phyloP scores from a whole-genome alignment of 108 stramenopile genomes.

The Craspedostauros australis region DNA sequence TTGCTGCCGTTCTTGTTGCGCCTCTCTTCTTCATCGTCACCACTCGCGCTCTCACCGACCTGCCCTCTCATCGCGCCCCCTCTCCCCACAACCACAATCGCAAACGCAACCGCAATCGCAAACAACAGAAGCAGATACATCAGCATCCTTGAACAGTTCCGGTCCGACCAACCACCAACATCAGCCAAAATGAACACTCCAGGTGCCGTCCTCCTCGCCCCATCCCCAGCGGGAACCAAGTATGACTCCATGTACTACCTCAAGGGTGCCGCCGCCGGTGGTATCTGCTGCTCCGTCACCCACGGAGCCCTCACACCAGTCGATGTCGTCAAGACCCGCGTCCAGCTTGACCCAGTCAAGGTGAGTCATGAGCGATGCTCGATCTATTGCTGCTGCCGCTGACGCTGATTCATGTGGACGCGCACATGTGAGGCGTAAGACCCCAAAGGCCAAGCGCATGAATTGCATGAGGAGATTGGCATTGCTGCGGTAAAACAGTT shows the following conservation, averaged over 20 bases:
- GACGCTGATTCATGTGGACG: neutral
- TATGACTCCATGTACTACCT: constrained; percentile 81
- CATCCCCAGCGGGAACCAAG: constrained; percentile 48
- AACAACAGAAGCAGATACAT: neutral
- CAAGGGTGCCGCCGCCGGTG: constrained; percentile 88
- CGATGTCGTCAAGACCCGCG: constrained; percentile 96
- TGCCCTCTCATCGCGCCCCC: too few relatives aligned
- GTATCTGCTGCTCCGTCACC: constrained; percentile 96
- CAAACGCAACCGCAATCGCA: neutral
- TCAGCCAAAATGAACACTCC: constrained; percentile 14
- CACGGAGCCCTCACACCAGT: constrained; percentile 95
- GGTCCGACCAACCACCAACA: too few relatives aligned
- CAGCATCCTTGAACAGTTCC: too few relatives aligned
- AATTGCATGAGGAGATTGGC: too few relatives aligned
- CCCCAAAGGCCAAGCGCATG: too few relatives aligned
- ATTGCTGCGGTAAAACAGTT: too few relatives aligned
- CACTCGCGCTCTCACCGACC: too few relatives aligned
- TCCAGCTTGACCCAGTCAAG: constrained; percentile 89
- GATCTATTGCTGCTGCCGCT: too few relatives aligned
- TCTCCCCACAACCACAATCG: neutral
- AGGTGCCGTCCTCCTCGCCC: constrained; percentile 68
- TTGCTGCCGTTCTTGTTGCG: too few relatives aligned
- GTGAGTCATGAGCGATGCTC: constrained; percentile 36
- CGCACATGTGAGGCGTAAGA: too few relatives aligned
- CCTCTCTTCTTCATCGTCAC: too few relatives aligned